These are phyloP conservation scores for Rubroboletus satanas DNA, from an alignment of 768 basidiomycete genomes.

Conservation along the genomic window DNA sequence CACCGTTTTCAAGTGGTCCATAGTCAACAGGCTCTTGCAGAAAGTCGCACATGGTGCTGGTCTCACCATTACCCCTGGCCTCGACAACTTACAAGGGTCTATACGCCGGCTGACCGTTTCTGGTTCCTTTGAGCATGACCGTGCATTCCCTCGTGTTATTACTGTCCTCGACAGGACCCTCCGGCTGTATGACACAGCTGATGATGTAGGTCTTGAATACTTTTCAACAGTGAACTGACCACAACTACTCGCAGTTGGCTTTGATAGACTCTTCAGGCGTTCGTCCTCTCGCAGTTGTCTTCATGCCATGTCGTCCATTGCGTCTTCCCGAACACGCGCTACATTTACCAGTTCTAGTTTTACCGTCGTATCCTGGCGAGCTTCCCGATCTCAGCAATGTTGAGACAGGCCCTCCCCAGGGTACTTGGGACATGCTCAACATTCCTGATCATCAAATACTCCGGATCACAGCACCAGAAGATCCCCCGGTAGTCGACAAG, in stretches of 20 bases:
- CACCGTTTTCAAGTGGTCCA: slow-evolving; percentile 54
- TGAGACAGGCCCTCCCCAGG: slow-evolving; percentile 25
- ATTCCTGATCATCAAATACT: slow-evolving; percentile 42
- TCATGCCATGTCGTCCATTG: slow-evolving; percentile 49
- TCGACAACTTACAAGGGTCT: slow-evolving; percentile 21
- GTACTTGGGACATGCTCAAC: slow-evolving; percentile 42
- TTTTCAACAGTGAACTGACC: slow-evolving; percentile 25
- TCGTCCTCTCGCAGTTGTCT: slow-evolving; percentile 67
- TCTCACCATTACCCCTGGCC: slow-evolving; percentile 24
- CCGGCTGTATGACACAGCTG: slow-evolving; percentile 10
- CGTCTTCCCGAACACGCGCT: slow-evolving; percentile 38
- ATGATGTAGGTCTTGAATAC: slow-evolving; percentile 29
- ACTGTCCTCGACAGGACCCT: slow-evolving; percentile 39
- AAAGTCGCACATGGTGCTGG: slow-evolving; percentile 44
- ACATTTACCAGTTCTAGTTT: slow-evolving; percentile 57
- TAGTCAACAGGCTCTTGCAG: slow-evolving; percentile 56
- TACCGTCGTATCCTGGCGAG: slow-evolving; percentile 19
- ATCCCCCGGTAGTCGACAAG: slow-evolving; percentile 43
- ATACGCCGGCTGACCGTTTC: slow-evolving; percentile 24
- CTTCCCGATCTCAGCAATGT: slow-evolving; percentile 28
- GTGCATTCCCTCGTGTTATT: slow-evolving; percentile 30
- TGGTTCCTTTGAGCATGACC: slow-evolving; percentile 24
- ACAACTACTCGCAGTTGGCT: slow-evolving; percentile 37
- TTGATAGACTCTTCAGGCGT: slow-evolving; percentile 35
- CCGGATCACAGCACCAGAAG: slow-evolving; percentile 33